phyloP scores from a whole-genome alignment of 192 early-diverging fungal species.

The Coemansia sp. region DNA sequence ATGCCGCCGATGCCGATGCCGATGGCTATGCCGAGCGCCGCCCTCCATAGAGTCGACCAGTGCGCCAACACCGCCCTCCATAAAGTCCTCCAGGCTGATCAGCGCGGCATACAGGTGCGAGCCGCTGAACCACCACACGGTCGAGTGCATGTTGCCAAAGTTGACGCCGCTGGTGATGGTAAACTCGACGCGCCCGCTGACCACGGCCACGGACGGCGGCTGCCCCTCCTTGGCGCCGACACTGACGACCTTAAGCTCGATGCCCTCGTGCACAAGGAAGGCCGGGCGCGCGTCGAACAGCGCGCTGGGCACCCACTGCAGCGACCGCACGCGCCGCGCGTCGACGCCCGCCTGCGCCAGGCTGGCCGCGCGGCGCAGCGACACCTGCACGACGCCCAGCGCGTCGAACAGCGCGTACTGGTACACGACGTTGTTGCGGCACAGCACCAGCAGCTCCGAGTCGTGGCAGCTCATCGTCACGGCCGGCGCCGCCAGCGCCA shows the following conservation, averaged over 20 bases:
- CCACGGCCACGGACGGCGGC: not conserved
- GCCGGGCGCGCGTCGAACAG: slow-evolving; percentile 27
- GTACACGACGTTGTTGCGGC: slow-evolving; percentile 14
- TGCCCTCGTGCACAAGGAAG: slow-evolving; percentile 48
- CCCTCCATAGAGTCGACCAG: too few species aligned
- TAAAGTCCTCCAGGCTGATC: slow-evolving; percentile 52
- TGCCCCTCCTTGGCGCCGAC: not conserved
- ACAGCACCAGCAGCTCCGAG: slow-evolving; percentile 31
- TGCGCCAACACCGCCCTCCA: slow-evolving; percentile 27
- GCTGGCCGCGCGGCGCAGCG: slow-evolving; percentile 16
- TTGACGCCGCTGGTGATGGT: slow-evolving; percentile 45
- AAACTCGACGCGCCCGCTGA: slow-evolving; percentile 25
- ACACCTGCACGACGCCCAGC: slow-evolving; percentile 20
- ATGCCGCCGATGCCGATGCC: not conserved
- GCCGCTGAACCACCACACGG: slow-evolving; percentile 54
- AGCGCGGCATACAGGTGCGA: slow-evolving; percentile 35
- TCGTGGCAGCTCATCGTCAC: slow-evolving; percentile 34
- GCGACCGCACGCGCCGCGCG: slow-evolving; percentile 31
- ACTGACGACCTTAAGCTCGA: slow-evolving; percentile 23
- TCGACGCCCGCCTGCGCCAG: slow-evolving; percentile 10
- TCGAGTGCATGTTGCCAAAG: slow-evolving; percentile 57
- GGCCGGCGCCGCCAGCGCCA: slow-evolving; percentile 21
- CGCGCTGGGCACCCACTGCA: slow-evolving; percentile 56
- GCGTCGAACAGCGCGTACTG: slow-evolving; percentile 44
- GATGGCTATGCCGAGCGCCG: too few species aligned